A percentile compares a stretch with the other conserved stretches of the same genome.
phyloP scores from a whole-genome alignment of 768 basidiomycete genomes.

The Phylloporus rhodoxanthus region DNA sequence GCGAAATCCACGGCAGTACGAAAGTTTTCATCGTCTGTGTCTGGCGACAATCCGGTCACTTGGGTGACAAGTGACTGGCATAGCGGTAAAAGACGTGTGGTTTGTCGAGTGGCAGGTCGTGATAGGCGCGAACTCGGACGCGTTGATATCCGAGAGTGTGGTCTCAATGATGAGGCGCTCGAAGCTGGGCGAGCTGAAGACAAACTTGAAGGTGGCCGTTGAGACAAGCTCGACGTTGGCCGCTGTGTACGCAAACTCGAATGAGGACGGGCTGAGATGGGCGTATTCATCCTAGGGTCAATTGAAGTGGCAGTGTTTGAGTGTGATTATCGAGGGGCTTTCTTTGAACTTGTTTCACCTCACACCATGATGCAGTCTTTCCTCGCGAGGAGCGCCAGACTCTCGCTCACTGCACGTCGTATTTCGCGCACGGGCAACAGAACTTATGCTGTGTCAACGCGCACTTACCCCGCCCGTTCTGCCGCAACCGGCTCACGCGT shows the following conservation, averaged over 20 bases:
- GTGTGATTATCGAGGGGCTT: not conserved
- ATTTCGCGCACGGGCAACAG: slow-evolving; percentile 1
- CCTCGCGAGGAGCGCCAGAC: slow-evolving; percentile 8
- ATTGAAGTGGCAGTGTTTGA: slow-evolving; percentile 12
- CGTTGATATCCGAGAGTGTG: slow-evolving; percentile 30
- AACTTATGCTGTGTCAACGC: slow-evolving; percentile 22
- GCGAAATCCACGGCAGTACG: slow-evolving; percentile 50
- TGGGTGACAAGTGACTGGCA: slow-evolving; percentile 53
- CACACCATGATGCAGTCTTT: slow-evolving; percentile 14
- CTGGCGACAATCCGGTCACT: slow-evolving; percentile 45
- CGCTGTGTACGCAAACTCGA: slow-evolving; percentile 19
- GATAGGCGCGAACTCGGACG: slow-evolving; percentile 43
- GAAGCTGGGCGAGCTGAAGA: slow-evolving; percentile 41
- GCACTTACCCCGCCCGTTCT: slow-evolving; percentile 22
- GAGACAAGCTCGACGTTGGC: slow-evolving; percentile 35
- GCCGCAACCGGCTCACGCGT: slow-evolving; percentile 17
- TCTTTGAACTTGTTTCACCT: not conserved
- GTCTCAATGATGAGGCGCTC: slow-evolving; percentile 35
- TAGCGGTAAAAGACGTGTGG: slow-evolving; percentile 47
- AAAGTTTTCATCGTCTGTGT: slow-evolving; percentile 39
- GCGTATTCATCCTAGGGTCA: slow-evolving; percentile 15
- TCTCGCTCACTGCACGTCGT: slow-evolving; percentile 7
- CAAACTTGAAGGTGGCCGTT: slow-evolving; percentile 43
- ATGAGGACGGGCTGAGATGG: slow-evolving; percentile 19
- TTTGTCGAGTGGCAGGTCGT: slow-evolving; percentile 45